Evolutionary conservation across 495 filamentous ascomycete genomes (phyloP), one percentile per base, ranked within the genome.

Genomic region (Penicillium daleae): DNA sequence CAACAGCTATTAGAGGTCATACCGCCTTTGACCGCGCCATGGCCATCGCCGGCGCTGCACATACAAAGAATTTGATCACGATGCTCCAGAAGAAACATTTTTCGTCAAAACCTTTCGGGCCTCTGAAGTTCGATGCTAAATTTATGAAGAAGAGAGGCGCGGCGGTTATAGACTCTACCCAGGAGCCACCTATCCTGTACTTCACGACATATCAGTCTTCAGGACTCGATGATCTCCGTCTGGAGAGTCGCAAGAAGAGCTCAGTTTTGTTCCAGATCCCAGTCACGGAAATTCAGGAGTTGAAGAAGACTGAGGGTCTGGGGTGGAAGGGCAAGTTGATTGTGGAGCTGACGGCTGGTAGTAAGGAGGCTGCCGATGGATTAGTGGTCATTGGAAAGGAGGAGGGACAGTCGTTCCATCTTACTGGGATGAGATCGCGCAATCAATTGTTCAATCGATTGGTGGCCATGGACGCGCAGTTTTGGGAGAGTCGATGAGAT

Each of bases 271-370:
- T 83, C 49, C 68, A 63, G n/a, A 76, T 89, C 5, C 80, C 85
- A 0, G 73, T 90, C 5, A 76, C 78, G 10, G 85, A 90, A 29
- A 86, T 90, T 39, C 67, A 57, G 54, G 91, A 95, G 66, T 63
- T 97, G 55, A 89, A 87, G 74, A 96, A 96, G 78, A 79, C 92
- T 2, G 92, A 92, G 10, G 92, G 92, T 0, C 80, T 93, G 60
- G 93, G 92, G 1, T 97, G 92, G 92, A 96, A 96, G 77, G 86
- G 87, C 9, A 95, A 92, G 76, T 71, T 95, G 29, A 85, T 93
- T 29, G 87, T 94, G n/a, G 91, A 90, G 12, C 92, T 91, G 90
- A 86, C 89, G 3, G 80, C 90, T 57, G 88, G 87, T 3, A 70
- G 74, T 33, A 82, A 88, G 60, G 89, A 94, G 72, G 86, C 94